Evolutionary conservation across 2,329 filamentous ascomycete species (phyloP).

Genomic region (Purpureocillium lavendulum): DNA sequence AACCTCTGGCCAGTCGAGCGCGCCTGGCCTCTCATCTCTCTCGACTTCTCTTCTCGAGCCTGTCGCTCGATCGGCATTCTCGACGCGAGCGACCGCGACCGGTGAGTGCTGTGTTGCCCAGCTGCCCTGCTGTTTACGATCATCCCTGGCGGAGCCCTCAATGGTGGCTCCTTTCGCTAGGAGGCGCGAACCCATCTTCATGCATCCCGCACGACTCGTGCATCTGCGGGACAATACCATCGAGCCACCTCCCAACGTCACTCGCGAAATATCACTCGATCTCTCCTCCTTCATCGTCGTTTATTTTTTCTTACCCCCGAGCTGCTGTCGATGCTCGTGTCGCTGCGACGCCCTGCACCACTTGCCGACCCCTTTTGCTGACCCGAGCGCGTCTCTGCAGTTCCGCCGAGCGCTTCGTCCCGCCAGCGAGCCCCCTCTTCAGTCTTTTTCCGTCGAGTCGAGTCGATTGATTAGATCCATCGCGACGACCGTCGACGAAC

Average conservation of each 20-base stretch:
- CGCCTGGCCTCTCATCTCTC: neutral
- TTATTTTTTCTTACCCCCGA: neutral
- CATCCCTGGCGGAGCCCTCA: neutral
- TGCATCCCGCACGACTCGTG: neutral
- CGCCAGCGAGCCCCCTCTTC: neutral
- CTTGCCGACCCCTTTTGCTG: neutral
- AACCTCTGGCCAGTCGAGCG: too few relatives aligned
- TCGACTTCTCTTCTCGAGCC: neutral
- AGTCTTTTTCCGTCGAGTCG: constrained; percentile 1
- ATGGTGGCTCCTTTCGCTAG: neutral
- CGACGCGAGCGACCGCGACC: too few relatives aligned
- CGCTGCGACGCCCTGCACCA: neutral
- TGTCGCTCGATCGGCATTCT: neutral
- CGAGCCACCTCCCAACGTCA: too few relatives aligned
- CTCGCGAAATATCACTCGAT: too few relatives aligned
- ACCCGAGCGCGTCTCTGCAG: neutral
- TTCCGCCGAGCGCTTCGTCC: neutral
- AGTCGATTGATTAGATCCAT: constrained; percentile 2
- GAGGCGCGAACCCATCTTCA: constrained; percentile 1
- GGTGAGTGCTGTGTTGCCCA: too few relatives aligned
- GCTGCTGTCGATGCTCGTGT: too few relatives aligned
- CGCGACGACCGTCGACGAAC: constrained; percentile 16
- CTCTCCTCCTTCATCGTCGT: neutral
- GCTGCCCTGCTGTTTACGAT: neutral
- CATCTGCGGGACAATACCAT: neutral